Conservation (phyloP, 768 basidiomycete genomes). For the Pulveroboletus sp. region DNA sequence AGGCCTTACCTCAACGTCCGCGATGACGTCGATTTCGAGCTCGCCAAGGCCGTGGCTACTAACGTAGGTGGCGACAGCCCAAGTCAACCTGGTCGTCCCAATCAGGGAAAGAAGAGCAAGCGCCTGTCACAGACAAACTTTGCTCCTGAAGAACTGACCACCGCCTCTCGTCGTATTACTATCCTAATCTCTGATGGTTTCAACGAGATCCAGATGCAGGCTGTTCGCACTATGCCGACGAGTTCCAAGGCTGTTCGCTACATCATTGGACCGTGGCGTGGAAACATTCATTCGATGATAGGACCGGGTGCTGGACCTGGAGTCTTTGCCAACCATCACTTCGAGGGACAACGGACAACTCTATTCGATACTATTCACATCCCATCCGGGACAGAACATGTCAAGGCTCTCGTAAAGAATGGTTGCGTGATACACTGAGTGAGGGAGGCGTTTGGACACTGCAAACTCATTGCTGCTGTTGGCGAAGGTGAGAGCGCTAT, state of each 20-base stretch:
- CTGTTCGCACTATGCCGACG: slow-evolving; percentile 50
- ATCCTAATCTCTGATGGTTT: slow-evolving; percentile 76
- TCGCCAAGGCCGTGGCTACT: slow-evolving; percentile 64
- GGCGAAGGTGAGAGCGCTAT: slow-evolving; percentile 45
- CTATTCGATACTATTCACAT: slow-evolving; percentile 80
- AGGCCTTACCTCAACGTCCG: slow-evolving; percentile 61
- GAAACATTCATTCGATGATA: slow-evolving; percentile 36
- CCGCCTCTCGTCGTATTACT: slow-evolving; percentile 66
- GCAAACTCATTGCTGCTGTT: slow-evolving; percentile 74
- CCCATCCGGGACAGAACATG: slow-evolving; percentile 62
- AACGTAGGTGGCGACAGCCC: slow-evolving; percentile 62
- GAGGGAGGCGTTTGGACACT: slow-evolving; percentile 82
- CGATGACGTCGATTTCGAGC: slow-evolving; percentile 67
- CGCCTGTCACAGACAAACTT: slow-evolving; percentile 59
- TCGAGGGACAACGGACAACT: slow-evolving; percentile 76
- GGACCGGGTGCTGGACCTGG: slow-evolving; percentile 26
- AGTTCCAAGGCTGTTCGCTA: slow-evolving; percentile 54
- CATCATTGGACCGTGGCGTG: slow-evolving; percentile 66
- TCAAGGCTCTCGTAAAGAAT: slow-evolving; percentile 49
- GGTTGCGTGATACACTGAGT: slow-evolving; percentile 80
- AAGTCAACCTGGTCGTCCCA: slow-evolving; percentile 42
- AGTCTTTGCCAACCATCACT: slow-evolving; percentile 61
- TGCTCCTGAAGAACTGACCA: slow-evolving; percentile 50
- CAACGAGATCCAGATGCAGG: slow-evolving; percentile 52
- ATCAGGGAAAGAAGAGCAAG: slow-evolving; percentile 53